Evolutionary conservation across 2,329 filamentous ascomycete species (phyloP).

Genomic region (Apiospora saccharicola): DNA sequence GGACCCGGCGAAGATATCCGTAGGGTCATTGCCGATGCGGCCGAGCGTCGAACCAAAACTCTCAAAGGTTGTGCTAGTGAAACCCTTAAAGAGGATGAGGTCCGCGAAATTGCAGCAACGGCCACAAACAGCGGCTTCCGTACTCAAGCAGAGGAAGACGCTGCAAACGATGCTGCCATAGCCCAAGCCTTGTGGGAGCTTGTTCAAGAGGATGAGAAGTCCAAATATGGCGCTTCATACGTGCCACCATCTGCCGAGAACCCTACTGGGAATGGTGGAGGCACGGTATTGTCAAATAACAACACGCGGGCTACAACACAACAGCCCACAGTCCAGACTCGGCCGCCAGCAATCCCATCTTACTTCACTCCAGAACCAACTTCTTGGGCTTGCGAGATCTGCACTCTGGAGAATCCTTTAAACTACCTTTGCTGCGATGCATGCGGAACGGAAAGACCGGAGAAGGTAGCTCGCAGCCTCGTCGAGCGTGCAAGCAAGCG

Average conservation of each 20-base stretch:
- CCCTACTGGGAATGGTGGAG: conserved; percentile 54
- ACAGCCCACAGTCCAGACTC: conserved; percentile 26
- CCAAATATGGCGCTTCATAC: conserved; percentile 62
- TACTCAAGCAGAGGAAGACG: conserved; percentile 86
- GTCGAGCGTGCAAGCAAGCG: conserved; percentile 12
- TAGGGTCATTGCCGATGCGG: conserved; percentile 74
- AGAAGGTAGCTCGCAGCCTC: conserved; percentile 4
- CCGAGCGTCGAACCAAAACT: conserved; percentile 70
- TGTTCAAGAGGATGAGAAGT: conserved; percentile 77
- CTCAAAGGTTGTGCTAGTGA: conserved; percentile 80
- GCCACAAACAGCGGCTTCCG: conserved; percentile 77
- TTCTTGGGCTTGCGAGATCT: conserved; percentile 62
- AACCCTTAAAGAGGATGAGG: conserved; percentile 69
- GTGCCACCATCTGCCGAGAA: conserved; percentile 57
- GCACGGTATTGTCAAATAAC: conserved; percentile 26
- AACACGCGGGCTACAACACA: conserved; percentile 25
- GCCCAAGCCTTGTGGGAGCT: conserved; percentile 86
- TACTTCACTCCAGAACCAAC: conserved; percentile 25
- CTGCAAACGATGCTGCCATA: conserved; percentile 87
- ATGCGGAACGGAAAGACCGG: conserved; percentile 55
- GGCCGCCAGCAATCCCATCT: conserved; percentile 23
- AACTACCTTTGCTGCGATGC: conserved; percentile 63
- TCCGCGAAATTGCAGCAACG: conserved; percentile 68
- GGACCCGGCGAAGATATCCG: conserved; percentile 72
- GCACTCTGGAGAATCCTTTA: conserved; percentile 63